Percentiles rank a stretch among this genome's conserved stretches.
Conservation (phyloP, 2,329 filamentous ascomycete genomes). For the Pseudocercospora macadamiae region DNA sequence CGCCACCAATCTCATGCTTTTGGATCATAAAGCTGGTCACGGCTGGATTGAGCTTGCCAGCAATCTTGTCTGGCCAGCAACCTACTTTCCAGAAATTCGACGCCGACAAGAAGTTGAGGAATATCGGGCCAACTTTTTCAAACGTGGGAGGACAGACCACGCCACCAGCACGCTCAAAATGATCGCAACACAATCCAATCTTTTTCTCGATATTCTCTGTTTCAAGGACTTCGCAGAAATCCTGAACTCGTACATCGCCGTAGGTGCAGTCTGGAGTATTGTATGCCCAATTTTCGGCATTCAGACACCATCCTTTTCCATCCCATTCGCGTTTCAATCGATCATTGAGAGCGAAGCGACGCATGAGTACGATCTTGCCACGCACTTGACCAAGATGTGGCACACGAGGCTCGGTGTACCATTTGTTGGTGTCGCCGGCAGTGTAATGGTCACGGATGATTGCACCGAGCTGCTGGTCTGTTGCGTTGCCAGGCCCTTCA, state of each 20-base stretch:
- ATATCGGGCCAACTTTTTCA: conserved; percentile 62
- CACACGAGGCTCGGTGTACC: conserved; percentile 78
- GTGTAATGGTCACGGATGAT: conserved; percentile 76
- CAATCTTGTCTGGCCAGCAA: conserved; percentile 94
- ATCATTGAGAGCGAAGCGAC: conserved; percentile 70
- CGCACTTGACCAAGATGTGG: conserved; percentile 78
- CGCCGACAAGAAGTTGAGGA: conserved; percentile 86
- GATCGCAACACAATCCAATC: conserved; percentile 71
- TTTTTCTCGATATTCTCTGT: conserved; percentile 78
- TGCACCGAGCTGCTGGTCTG: conserved; percentile 75
- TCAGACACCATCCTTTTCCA: conserved; percentile 59
- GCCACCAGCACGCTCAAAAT: conserved; percentile 69
- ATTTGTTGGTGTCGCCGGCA: conserved; percentile 58
- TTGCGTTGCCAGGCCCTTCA: conserved; percentile 80
- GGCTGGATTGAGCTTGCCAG: conserved; percentile 81
- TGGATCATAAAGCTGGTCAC: conserved; percentile 62
- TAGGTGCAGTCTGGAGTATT: conserved; percentile 78
- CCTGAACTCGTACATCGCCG: conserved; percentile 82
- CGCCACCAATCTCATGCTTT: conserved; percentile 49
- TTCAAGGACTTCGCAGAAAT: conserved; percentile 88
- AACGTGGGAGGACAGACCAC: conserved; percentile 43
- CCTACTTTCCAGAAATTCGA: conserved; percentile 92
- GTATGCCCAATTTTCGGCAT: conserved; percentile 75
- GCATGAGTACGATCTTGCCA: conserved; percentile 80
- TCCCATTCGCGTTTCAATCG: conserved; percentile 56